A percentile compares a stretch with the other conserved stretches of the same genome.
phyloP scores from a whole-genome alignment of 345 rosid species.

The Cardiospermum halicacabum region DNA sequence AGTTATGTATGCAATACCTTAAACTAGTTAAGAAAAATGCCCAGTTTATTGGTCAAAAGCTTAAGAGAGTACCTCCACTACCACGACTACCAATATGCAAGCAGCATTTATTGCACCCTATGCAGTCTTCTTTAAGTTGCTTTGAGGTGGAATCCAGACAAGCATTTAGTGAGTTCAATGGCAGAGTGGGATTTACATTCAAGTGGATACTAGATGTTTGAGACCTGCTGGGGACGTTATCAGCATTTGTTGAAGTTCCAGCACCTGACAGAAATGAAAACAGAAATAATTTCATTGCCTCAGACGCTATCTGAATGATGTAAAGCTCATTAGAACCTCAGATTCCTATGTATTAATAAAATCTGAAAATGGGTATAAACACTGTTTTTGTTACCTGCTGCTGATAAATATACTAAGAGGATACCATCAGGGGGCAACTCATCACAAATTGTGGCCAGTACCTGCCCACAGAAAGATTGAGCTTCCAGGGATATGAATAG shows the following conservation, averaged over 20 bases:
- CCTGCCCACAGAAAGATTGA: conserved; percentile 38
- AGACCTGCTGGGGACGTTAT: conserved; percentile 44
- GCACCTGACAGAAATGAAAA: conserved; percentile 36
- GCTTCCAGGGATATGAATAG: not conserved
- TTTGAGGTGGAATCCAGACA: conserved; percentile 33
- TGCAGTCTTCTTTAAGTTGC: conserved; percentile 44
- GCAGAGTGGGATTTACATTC: conserved; percentile 41
- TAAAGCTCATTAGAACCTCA: conserved; percentile 23
- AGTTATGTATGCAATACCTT: not conserved
- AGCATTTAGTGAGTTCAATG: conserved; percentile 33
- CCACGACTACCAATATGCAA: conserved; percentile 74
- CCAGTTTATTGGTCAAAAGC: not conserved
- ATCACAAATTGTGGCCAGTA: conserved; percentile 79
- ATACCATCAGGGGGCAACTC: conserved; percentile 84
- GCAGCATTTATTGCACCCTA: conserved; percentile 31
- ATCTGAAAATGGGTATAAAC: conserved; percentile 6
- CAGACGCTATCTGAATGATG: conserved; percentile 29
- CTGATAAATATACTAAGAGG: conserved; percentile 80
- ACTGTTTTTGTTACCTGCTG: conserved; percentile 54
- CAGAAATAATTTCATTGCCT: conserved; percentile 40
- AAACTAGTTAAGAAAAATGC: conserved; percentile 4
- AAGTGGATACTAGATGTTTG: conserved; percentile 39
- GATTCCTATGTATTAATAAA: conserved; percentile 2
- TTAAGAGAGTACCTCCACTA: conserved; percentile 58
- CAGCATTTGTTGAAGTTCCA: conserved; percentile 44